These are phyloP conservation scores for Tinospora cordifolia DNA, from an alignment of 164 flowering plant genomes.

Conservation along the genomic window DNA sequence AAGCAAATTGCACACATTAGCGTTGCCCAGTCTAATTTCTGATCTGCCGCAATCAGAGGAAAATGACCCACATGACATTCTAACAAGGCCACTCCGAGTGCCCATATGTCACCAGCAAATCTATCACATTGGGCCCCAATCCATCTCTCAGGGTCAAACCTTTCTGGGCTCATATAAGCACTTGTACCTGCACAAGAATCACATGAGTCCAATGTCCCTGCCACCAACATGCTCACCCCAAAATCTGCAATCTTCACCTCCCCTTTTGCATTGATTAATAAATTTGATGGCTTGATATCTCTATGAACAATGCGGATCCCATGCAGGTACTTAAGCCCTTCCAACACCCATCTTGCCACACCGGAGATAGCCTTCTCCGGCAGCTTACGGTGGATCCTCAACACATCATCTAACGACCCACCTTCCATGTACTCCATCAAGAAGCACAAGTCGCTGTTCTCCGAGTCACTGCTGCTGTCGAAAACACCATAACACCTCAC, in stretches of 20 bases:
- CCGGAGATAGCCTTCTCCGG: slow-evolving; percentile 30
- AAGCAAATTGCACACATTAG: slow-evolving; percentile 54
- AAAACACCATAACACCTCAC: slow-evolving; percentile 41
- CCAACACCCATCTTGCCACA: slow-evolving; percentile 30
- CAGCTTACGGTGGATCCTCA: slow-evolving; percentile 16
- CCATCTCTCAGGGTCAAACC: slow-evolving; percentile 42
- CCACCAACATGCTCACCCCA: slow-evolving; percentile 37
- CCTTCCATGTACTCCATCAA: slow-evolving; percentile 53
- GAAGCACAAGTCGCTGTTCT: slow-evolving; percentile 25
- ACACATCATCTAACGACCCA: slow-evolving; percentile 38
- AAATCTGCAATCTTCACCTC: slow-evolving; percentile 61
- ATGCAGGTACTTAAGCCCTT: slow-evolving; percentile 47
- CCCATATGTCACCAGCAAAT: slow-evolving; percentile 55
- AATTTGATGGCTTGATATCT: slow-evolving; percentile 62
- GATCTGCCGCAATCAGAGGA: slow-evolving; percentile 32
- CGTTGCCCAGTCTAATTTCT: slow-evolving; percentile 48
- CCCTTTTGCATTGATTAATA: slow-evolving; percentile 33
- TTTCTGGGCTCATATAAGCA: slow-evolving; percentile 68
- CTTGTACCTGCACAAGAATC: slow-evolving; percentile 34
- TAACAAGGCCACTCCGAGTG: slow-evolving; percentile 40
- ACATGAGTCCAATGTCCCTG: slow-evolving; percentile 1
- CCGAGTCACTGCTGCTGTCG: slow-evolving; percentile 7
- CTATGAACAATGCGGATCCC: slow-evolving; percentile 42
- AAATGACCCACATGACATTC: slow-evolving; percentile 45
- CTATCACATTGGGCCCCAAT: slow-evolving; percentile 21